Conservation (phyloP, 1,284 basidiomycete genomes). For the Malassezia sp. region DNA sequence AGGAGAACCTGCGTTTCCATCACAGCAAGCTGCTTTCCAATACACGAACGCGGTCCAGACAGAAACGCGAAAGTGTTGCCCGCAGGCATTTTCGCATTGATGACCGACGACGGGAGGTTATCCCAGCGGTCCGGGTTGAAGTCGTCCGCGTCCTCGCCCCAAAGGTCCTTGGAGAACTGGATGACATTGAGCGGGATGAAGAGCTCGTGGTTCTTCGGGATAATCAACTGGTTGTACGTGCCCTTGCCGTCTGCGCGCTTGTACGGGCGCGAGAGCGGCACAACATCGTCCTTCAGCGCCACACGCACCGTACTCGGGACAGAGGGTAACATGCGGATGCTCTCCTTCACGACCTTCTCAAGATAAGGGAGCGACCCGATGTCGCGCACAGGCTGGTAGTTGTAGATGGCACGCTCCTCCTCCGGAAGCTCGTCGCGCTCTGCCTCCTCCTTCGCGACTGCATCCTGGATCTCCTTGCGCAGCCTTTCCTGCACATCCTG, state of each 20-base stretch:
- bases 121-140: slow-evolving; percentile 37
- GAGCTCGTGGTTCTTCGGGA: slow-evolving; percentile 26
- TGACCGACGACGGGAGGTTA: slow-evolving; percentile 21
- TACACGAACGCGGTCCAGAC: slow-evolving; percentile 14
- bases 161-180: slow-evolving; percentile 26
- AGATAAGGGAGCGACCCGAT: slow-evolving; percentile 25
- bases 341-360: slow-evolving; percentile 30
- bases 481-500: slow-evolving; percentile 53
- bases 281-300: slow-evolving; percentile 19
- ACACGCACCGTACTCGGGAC: slow-evolving; percentile 31
- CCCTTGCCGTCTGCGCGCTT: slow-evolving; percentile 47
- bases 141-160: slow-evolving; percentile 28
- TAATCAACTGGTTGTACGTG: slow-evolving; percentile 18
- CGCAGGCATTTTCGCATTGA: slow-evolving; percentile 18
- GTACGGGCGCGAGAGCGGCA: slow-evolving; percentile 30
- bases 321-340: slow-evolving; percentile 31
- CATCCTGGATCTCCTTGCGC: slow-evolving; percentile 20
- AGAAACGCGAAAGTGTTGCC: slow-evolving; percentile 17
- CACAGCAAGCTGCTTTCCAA: slow-evolving; percentile 14
- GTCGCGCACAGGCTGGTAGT: slow-evolving; percentile 23
- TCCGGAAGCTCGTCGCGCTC: slow-evolving; percentile 16
- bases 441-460: slow-evolving; percentile 9
- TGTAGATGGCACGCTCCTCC: slow-evolving; percentile 10
- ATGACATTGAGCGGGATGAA: slow-evolving; percentile 31
- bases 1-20: slow-evolving; percentile 16